Base-by-base conservation (phyloP, 805 yeast genomes). In the Saccharomyces jurei region DNA sequence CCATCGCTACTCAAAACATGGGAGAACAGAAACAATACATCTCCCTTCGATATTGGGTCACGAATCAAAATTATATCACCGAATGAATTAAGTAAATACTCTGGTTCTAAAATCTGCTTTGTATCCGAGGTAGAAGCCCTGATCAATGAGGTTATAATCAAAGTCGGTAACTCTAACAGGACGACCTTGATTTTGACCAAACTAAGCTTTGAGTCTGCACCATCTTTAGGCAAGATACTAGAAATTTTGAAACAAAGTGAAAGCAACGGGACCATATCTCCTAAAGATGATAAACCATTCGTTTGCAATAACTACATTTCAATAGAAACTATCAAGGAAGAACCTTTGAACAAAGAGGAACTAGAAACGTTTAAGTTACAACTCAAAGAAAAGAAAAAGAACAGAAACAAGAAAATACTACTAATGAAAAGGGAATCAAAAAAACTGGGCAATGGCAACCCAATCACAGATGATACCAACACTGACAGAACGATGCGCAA, bases 1-100 rank as follows among this genome's bases (percentile, higher is more conserved):
- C 81, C 92, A 0, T 78, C 84, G n/a, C 78, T 90, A n/a, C 80
- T 88, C 27, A 86, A 87, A 61, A 86, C 83, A 49, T 90, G 96
- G 92, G 96, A 89, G 63, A 74, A 78, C 6, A 77, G 81, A 56
- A 84, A 84, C 52, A 66, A 63, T 36, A 80, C 79, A 53, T 79
- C 86, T 1, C 96, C 97, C 1, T 91, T 92, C 65, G 95, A 87
- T 60, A 41, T 70, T 31, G 80, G 87, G 48, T 71, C 82, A 28
- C 74, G 82, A 64, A 80, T 84, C 56, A 81, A 85, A 63, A 73
- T 83, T 51, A 71, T 81, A 58, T 74, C 78, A 52, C 75, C 85
- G n/a, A 71, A 74, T 53, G 87, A 87, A 57, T 63, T 89, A 56
- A 58, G 71, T 13, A 77, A 72, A 49, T 69, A 80, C 49, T 74